Conservation (phyloP, 2,329 filamentous ascomycete genomes). For the Bipolaris cookei region DNA sequence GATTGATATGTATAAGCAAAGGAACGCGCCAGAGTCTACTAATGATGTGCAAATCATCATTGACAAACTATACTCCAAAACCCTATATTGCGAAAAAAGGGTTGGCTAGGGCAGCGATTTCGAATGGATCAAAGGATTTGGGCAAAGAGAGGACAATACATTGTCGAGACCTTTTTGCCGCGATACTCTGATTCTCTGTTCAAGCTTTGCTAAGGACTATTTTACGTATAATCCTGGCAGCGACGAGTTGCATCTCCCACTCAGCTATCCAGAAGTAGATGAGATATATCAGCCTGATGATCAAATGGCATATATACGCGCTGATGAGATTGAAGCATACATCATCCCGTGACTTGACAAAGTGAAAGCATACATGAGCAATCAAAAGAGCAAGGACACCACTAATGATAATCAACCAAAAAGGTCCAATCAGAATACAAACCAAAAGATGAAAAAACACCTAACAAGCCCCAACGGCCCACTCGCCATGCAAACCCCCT, state of each 20-base stretch:
- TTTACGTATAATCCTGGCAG: conserved; percentile 17
- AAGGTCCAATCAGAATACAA: background rate
- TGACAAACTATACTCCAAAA: conserved; percentile 7
- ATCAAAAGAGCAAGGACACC: background rate
- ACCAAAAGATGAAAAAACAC: background rate
- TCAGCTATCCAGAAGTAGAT: conserved; percentile 8
- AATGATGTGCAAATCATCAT: conserved; percentile 10
- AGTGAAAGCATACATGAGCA: conserved; percentile 4
- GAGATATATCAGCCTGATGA: background rate
- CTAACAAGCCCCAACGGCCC: background rate
- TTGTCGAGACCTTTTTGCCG: conserved; percentile 12
- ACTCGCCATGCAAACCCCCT: conserved; percentile 14
- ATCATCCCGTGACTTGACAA: conserved; percentile 26
- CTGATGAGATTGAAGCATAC: conserved; percentile 11
- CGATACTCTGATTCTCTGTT: conserved; percentile 18
- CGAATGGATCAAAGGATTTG: background rate
- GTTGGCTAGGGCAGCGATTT: conserved; percentile 1
- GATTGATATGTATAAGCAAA: conserved; percentile 5
- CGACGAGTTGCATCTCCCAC: conserved; percentile 17
- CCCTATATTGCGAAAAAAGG: background rate
- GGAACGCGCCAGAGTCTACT: background rate
- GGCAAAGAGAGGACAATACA: too few species aligned
- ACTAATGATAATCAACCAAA: background rate
- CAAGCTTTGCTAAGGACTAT: conserved; percentile 18
- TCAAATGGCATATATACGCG: conserved; percentile 20